Base-by-base conservation (phyloP, 1,139 yeast genomes). In the Saccharomycopsis hybrid region DNA sequence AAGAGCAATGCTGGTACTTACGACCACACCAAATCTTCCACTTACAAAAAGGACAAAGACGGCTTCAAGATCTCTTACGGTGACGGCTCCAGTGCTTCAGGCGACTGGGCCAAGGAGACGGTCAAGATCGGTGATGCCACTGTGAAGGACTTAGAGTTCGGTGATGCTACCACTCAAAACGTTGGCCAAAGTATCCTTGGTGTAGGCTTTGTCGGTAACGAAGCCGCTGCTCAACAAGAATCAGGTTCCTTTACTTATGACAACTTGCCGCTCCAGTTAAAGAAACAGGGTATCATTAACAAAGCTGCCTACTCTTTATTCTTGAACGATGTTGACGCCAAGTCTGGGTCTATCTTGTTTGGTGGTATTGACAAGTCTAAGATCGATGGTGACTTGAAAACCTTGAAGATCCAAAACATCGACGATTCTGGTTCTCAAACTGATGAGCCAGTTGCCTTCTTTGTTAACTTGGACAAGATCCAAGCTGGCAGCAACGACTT, bases 361-460 rank as follows among this genome's bases (percentile, higher is more conserved):
- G 85, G 85, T 3, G 85, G 78, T 33, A 64, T 77, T 48, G 85
- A 80, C 59, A 67, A 69, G 37, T 73, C 78, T 36, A 80, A 79
- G 62, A 73, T 68, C 54, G 55, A 64, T 0, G 85, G 84, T 8
- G 62, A 64, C 0, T 65, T 78, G 55, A 64, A 56, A 41, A 53
- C 57, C 2, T 44, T 60, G 33, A 46, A 44, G 18, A 51, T 59
- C 41, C 43, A 42, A 50, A 39, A 59, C 58, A 7, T 57, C 61
- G 47, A 70, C 65, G 18, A 54, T 57, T 36, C 41, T 44, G 51
- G 47, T n/a, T 13, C 31, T 35, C 29, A 27, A 29, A 37, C 46
- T 25, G 18, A 30, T 30, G 47, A 41, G 13, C 41, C 51, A 9
- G 52, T 47, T 28, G 52, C 51, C 32, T 52, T 50, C 44, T 50